phyloP scores from a whole-genome alignment of 2,329 filamentous ascomycete genomes.

The Cladosporium phlei region DNA sequence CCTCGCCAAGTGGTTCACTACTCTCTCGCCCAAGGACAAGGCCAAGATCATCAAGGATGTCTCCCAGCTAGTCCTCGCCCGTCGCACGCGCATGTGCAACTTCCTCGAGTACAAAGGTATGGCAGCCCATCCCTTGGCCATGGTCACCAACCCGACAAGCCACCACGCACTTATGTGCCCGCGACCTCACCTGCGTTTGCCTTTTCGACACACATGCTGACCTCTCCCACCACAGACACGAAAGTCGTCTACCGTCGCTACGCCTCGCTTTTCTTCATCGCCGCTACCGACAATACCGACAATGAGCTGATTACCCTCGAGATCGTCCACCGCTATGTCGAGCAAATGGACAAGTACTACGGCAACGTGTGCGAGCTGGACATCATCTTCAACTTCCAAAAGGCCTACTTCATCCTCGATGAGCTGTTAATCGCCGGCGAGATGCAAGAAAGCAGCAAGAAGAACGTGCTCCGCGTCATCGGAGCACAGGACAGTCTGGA shows the following conservation, averaged over 20 bases:
- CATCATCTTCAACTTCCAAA: slow-evolving; percentile 99
- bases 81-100: slow-evolving; percentile 98
- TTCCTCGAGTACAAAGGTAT: slow-evolving; percentile 99
- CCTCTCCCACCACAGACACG: slow-evolving; percentile 58
- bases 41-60: slow-evolving; percentile 99
- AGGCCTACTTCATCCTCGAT: slow-evolving; percentile 98
- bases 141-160: slow-evolving; percentile 21
- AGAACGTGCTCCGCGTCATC: slow-evolving; percentile 94
- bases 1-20: slow-evolving; percentile 99
- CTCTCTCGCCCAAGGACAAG: slow-evolving; percentile 94
- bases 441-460: slow-evolving; percentile 98
- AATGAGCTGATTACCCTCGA: slow-evolving; percentile 98
- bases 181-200: slow-evolving; percentile 14
- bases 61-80: slow-evolving; percentile 90
- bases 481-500: slow-evolving; percentile 95
- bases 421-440: slow-evolving; percentile 92
- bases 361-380: slow-evolving; percentile 99
- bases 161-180: slow-evolving; percentile 15
- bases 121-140: slow-evolving; percentile 10
- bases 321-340: slow-evolving; percentile 97
- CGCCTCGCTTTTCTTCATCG: slow-evolving; percentile 98
- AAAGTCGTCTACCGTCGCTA: slow-evolving; percentile 99
- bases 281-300: slow-evolving; percentile 91
- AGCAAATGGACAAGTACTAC: slow-evolving; percentile 99
- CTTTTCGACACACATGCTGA: neutral